Percentiles rank a stretch among this genome's conserved stretches.
phyloP scores from a whole-genome alignment of 176 grass and related monocot genomes.

The Puccinellia tenuiflora region DNA sequence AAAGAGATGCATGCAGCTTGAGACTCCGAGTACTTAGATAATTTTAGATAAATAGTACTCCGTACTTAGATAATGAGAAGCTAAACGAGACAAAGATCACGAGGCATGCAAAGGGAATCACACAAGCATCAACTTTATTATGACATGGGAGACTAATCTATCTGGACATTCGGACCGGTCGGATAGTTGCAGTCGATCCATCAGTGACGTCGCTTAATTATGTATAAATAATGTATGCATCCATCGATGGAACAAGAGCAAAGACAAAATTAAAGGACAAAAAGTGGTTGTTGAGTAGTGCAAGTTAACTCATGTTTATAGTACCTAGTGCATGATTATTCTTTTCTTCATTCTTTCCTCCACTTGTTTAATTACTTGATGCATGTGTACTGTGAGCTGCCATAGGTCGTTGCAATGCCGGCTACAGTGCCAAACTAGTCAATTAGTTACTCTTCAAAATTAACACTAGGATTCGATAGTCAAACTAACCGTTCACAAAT shows the following conservation, averaged over 20 bases:
- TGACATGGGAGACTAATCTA: conserved; percentile 37
- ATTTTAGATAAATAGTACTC: too few species aligned
- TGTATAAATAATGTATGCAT: not conserved
- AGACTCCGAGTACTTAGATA: not conserved
- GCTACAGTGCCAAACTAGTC: not conserved
- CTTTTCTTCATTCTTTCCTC: not conserved
- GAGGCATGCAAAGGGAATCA: conserved; percentile 18
- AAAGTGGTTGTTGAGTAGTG: conserved; percentile 36
- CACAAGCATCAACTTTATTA: conserved; percentile 46
- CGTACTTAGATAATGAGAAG: not conserved
- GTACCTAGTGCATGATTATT: not conserved
- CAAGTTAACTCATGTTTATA: conserved; percentile 31
- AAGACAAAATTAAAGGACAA: conserved; percentile 22
- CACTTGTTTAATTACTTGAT: not conserved
- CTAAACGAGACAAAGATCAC: conserved; percentile 15
- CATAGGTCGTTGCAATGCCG: not conserved
- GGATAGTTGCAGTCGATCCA: conserved; percentile 4
- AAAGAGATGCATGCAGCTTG: not conserved
- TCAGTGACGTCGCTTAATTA: conserved; percentile 11
- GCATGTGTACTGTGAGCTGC: not conserved
- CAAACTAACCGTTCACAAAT: conserved; percentile 4
- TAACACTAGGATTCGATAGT: not conserved
- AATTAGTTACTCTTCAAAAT: not conserved
- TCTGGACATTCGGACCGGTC: conserved; percentile 22
- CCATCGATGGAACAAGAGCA: conserved; percentile 7